A percentile compares a stretch with the other conserved stretches of the same genome.
phyloP scores from a whole-genome alignment of 306 rosid species.

The Heteromeles arbutifolia region DNA sequence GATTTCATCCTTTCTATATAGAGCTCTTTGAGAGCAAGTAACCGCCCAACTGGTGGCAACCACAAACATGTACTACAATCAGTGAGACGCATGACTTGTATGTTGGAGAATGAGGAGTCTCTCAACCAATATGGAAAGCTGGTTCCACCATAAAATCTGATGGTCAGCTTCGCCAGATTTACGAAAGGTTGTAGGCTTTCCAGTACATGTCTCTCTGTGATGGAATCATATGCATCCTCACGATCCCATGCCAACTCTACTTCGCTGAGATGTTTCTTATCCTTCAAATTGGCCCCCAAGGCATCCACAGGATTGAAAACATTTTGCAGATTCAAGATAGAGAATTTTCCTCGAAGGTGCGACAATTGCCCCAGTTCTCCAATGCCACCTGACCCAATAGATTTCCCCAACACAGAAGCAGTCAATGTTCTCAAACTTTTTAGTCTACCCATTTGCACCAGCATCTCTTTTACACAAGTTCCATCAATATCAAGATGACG shows the following conservation, averaged over 20 bases:
- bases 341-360: not conserved
- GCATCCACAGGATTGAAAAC: not conserved
- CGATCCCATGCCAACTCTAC: not conserved
- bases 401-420: not conserved
- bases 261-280: not conserved
- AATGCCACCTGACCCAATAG: not conserved
- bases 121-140: slow-evolving; percentile 17
- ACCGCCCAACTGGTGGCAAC: too few species aligned
- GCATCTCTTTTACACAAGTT: not conserved
- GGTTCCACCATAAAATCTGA: not conserved
- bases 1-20: too few species aligned
- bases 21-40: too few species aligned
- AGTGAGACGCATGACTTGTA: not conserved
- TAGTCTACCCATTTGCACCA: not conserved
- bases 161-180: not conserved
- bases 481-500: not conserved
- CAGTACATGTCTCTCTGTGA: not conserved
- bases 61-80: not conserved
- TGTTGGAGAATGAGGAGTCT: not conserved
- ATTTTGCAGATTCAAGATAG: slow-evolving; percentile 5
- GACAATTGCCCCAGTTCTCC: not conserved
- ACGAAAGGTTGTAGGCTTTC: not conserved
- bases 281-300: too few species aligned
- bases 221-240: not conserved
- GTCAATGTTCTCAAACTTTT: not conserved